These are phyloP conservation scores for Pseudonitzschia delicatissima DNA, from an alignment of 108 stramenopile genomes.

Conservation along the genomic window DNA sequence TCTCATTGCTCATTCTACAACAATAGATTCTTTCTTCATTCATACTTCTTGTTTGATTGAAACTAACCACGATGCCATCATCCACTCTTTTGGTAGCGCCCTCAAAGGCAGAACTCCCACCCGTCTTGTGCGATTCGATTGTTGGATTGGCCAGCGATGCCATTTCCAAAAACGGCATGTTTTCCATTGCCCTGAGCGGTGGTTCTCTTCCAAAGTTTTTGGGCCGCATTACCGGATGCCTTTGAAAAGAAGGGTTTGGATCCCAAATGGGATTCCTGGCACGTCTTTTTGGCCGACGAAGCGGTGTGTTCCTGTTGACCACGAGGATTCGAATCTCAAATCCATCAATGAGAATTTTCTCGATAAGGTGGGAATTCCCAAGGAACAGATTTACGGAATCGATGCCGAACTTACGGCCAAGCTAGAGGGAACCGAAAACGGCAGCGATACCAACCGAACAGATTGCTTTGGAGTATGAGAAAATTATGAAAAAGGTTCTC, in stretches of 20 bases:
- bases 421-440: background rate
- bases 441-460: slow-evolving; percentile 20
- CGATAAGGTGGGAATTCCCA: slow-evolving; percentile 45
- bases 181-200: slow-evolving; percentile 88
- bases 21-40: too few relatives aligned
- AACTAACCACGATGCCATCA: too few relatives aligned
- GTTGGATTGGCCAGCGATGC: slow-evolving; percentile 14
- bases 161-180: slow-evolving; percentile 34
- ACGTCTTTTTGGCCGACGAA: slow-evolving; percentile 93
- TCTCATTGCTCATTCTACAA: too few relatives aligned
- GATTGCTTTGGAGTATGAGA: slow-evolving; percentile 64
- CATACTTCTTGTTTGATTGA: too few relatives aligned
- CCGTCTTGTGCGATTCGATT: slow-evolving; percentile 5
- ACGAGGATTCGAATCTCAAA: slow-evolving; percentile 83
- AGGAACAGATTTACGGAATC: slow-evolving; percentile 69
- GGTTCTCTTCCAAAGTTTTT: slow-evolving; percentile 87
- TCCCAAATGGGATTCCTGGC: slow-evolving; percentile 74
- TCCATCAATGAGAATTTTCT: slow-evolving; percentile 50
- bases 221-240: slow-evolving; percentile 29
- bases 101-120: slow-evolving; percentile 11
- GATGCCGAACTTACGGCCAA: slow-evolving; percentile 30
- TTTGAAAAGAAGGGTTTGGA: slow-evolving; percentile 35
- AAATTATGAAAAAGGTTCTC: slow-evolving; percentile 32
- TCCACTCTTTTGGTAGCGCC: slow-evolving; percentile 9
- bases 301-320: slow-evolving; percentile 76